phyloP scores from a whole-genome alignment of 768 basidiomycete genomes.

The Daedaleopsis nitida region DNA sequence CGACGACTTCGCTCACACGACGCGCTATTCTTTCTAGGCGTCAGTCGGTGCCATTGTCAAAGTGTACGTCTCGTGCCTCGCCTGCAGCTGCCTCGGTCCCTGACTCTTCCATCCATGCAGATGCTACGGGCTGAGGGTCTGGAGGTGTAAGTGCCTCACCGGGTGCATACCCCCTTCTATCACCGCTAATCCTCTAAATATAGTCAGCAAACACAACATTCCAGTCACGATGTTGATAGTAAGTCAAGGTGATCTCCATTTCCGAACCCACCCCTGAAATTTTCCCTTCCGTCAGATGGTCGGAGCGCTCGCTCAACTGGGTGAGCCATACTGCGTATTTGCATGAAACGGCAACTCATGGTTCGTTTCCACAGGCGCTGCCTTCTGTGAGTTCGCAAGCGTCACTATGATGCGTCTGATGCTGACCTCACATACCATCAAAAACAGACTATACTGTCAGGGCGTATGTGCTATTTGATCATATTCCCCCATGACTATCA shows the following conservation, averaged over 20 bases:
- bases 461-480: slow-evolving; percentile 36
- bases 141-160: slow-evolving; percentile 48
- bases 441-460: slow-evolving; percentile 42
- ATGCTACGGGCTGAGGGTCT: slow-evolving; percentile 58
- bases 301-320: slow-evolving; percentile 51
- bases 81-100: background rate
- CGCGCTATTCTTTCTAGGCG: slow-evolving; percentile 37
- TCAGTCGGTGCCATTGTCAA: slow-evolving; percentile 56
- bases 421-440: background rate
- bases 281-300: slow-evolving; percentile 37
- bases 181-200: background rate
- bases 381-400: slow-evolving; percentile 5
- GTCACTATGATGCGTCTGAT: background rate
- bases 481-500: background rate
- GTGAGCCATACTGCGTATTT: slow-evolving; percentile 27
- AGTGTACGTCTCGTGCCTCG: slow-evolving; percentile 38
- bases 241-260: slow-evolving; percentile 19
- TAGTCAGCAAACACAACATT: slow-evolving; percentile 59
- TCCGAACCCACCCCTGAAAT: background rate
- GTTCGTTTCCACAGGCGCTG: slow-evolving; percentile 1
- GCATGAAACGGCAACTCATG: background rate
- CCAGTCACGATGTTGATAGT: slow-evolving; percentile 50
- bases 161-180: background rate
- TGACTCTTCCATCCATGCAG: slow-evolving; percentile 32
- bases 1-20: slow-evolving; percentile 3